Percentiles rank a stretch among this genome's conserved stretches.
Evolutionary conservation across 495 filamentous ascomycete species (phyloP).

Genomic region (Cryomyces minteri): DNA sequence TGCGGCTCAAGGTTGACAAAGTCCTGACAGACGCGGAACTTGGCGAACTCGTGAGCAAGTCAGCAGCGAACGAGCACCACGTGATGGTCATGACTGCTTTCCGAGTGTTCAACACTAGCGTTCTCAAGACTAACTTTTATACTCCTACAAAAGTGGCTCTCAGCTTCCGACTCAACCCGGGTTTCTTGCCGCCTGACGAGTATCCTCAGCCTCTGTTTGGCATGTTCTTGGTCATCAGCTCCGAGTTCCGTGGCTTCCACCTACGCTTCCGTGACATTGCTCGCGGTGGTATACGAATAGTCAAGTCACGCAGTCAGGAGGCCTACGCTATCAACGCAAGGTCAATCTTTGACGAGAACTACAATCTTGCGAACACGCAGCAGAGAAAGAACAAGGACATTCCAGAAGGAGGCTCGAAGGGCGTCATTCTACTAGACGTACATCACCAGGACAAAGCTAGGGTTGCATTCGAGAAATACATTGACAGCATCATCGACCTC

Average conservation of each 20-base stretch:
- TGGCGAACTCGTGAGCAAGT: conserved; percentile 62
- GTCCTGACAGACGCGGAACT: conserved; percentile 65
- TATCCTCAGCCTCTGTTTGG: conserved; percentile 89
- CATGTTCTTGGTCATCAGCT: conserved; percentile 96
- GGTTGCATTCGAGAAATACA: conserved; percentile 97
- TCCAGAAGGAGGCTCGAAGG: conserved; percentile 96
- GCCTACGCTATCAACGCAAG: conserved; percentile 92
- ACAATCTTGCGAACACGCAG: conserved; percentile 93
- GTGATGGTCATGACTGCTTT: conserved; percentile 98
- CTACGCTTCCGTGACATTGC: conserved; percentile 94
- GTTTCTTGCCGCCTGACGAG: conserved; percentile 76
- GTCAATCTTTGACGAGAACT: conserved; percentile 94
- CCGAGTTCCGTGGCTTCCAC: conserved; percentile 94
- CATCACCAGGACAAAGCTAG: conserved; percentile 80
- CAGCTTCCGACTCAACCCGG: conserved; percentile 83
- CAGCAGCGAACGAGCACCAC: conserved; percentile 81
- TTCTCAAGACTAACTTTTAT: conserved; percentile 98
- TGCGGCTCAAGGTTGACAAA: conserved; percentile 50
- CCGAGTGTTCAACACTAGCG: conserved; percentile 74
- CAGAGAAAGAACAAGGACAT: conserved; percentile 99
- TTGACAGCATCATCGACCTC: conserved; percentile 92
- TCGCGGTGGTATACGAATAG: conserved; percentile 91
- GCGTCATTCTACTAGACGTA: conserved; percentile 86
- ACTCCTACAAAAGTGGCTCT: conserved; percentile 96
- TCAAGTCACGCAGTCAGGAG: conserved; percentile 90